Evolutionary conservation across 768 basidiomycete species (phyloP).

Genomic region (Xerocomellus chrysenteron): DNA sequence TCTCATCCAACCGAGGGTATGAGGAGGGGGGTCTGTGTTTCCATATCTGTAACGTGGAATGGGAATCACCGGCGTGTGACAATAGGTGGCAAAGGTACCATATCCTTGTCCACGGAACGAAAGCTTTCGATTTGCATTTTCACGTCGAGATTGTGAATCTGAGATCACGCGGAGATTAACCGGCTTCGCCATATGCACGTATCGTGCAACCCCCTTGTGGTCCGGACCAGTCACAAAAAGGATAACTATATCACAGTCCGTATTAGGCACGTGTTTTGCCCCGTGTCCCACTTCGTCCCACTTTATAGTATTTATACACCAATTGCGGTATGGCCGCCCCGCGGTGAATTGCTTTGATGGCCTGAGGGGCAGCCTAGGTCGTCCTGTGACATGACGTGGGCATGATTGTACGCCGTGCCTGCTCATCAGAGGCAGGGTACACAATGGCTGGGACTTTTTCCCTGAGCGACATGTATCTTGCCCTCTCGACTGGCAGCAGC

Average conservation of each 20-base stretch:
- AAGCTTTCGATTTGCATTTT: slow-evolving; percentile 21
- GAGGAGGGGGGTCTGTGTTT: not conserved
- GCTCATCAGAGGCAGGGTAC: not conserved
- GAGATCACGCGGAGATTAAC: slow-evolving; percentile 27
- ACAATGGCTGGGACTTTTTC: not conserved
- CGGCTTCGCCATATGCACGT: not conserved
- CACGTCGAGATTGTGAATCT: slow-evolving; percentile 23
- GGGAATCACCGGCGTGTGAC: slow-evolving; percentile 1
- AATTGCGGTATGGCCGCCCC: not conserved
- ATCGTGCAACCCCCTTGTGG: slow-evolving; percentile 8
- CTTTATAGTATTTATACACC: not conserved
- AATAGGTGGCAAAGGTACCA: not conserved
- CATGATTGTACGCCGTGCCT: not conserved
- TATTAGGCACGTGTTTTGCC: not conserved
- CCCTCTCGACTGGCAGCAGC: not conserved
- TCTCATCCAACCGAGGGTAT: not conserved
- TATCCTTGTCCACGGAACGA: slow-evolving; percentile 12
- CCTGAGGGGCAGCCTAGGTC: not conserved
- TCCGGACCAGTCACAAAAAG: slow-evolving; percentile 5
- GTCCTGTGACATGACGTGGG: not conserved
- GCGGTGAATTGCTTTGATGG: slow-evolving; percentile 1
- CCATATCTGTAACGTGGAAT: not conserved
- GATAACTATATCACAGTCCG: not conserved
- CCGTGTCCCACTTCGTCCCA: not conserved
- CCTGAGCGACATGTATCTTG: not conserved